These are phyloP conservation scores for Hypoxylon sp. DNA, from an alignment of 2,329 filamentous ascomycete genomes.

Conservation along the genomic window DNA sequence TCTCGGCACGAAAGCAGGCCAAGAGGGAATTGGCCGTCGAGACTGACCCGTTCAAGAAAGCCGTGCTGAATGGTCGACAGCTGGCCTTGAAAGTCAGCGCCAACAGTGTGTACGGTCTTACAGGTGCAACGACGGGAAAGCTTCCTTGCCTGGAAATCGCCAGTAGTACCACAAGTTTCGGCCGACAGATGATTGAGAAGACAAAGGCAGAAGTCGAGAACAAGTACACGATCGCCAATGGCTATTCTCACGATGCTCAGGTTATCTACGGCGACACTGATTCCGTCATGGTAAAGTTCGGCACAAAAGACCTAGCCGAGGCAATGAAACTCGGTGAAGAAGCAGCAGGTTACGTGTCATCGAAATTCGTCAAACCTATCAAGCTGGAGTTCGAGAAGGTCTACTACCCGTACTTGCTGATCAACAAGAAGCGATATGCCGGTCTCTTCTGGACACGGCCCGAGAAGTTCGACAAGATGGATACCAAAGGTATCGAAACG, in stretches of 20 bases:
- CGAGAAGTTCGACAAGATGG: slow-evolving; percentile 98
- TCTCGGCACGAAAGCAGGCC: slow-evolving; percentile 91
- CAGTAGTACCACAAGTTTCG: slow-evolving; percentile 95
- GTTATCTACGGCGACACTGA: slow-evolving; percentile 99
- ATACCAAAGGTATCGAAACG: slow-evolving; percentile 98
- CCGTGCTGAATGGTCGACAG: slow-evolving; percentile 95
- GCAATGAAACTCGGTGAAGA: slow-evolving; percentile 97
- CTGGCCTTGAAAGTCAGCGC: slow-evolving; percentile 95
- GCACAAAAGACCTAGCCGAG: slow-evolving; percentile 82
- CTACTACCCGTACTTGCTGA: slow-evolving; percentile 95
- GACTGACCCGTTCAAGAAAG: slow-evolving; percentile 96
- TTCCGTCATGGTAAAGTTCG: slow-evolving; percentile 99
- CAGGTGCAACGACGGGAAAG: slow-evolving; percentile 94
- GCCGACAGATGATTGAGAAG: slow-evolving; percentile 98
- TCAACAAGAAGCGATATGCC: slow-evolving; percentile 99
- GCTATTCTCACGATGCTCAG: slow-evolving; percentile 91
- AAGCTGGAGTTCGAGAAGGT: slow-evolving; percentile 99
- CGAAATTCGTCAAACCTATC: slow-evolving; percentile 94
- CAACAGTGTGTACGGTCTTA: slow-evolving; percentile 97
- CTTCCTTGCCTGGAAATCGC: slow-evolving; percentile 94
- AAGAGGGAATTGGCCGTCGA: slow-evolving; percentile 89
- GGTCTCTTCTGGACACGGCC: slow-evolving; percentile 97
- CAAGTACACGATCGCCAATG: slow-evolving; percentile 90
- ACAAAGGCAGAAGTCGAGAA: slow-evolving; percentile 95
- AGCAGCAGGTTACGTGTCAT: slow-evolving; percentile 85